Percentiles rank a stretch among this genome's conserved stretches.
These are phyloP conservation scores for Coemansia sp. DNA, from an alignment of 192 early-diverging fungal genomes.

Conservation along the genomic window DNA sequence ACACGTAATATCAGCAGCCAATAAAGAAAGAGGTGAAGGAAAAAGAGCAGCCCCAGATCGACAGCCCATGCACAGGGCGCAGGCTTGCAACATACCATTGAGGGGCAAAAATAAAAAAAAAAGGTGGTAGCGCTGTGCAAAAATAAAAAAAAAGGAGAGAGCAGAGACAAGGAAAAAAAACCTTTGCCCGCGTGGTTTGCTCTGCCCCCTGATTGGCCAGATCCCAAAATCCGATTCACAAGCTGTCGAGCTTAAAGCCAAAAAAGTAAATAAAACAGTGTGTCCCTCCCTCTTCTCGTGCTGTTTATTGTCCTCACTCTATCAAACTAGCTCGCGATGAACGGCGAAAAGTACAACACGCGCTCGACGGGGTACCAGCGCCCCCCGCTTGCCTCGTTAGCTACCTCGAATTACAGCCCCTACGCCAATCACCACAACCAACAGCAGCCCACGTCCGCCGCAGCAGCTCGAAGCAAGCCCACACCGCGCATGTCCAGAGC, in stretches of 20 bases:
- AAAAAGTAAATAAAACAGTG: neutral
- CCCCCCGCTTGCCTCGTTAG: neutral
- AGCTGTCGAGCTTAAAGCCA: too few species aligned
- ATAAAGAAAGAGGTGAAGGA: neutral
- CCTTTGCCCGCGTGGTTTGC: conserved; percentile 1
- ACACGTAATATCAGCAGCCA: neutral
- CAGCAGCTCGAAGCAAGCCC: conserved; percentile 2
- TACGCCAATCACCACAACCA: neutral
- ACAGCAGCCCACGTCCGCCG: neutral
- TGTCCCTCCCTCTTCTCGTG: neutral
- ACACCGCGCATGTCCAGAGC: neutral
- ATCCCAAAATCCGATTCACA: too few species aligned
- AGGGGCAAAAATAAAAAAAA: neutral
- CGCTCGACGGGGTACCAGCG: conserved; percentile 11
- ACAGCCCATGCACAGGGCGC: neutral
- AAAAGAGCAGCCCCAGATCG: neutral
- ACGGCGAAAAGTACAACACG: neutral
- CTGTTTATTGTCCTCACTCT: neutral
- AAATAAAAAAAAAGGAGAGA: neutral
- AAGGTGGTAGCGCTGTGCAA: neutral
- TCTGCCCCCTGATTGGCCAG: conserved; percentile 1
- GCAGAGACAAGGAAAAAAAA: conserved; percentile 2
- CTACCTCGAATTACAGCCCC: neutral
- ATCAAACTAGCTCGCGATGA: conserved; percentile 4
- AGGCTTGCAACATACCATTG: neutral